Evolutionary conservation across 2,329 filamentous ascomycete genomes (phyloP).

Genomic region (Pseudocercospora fuligena): DNA sequence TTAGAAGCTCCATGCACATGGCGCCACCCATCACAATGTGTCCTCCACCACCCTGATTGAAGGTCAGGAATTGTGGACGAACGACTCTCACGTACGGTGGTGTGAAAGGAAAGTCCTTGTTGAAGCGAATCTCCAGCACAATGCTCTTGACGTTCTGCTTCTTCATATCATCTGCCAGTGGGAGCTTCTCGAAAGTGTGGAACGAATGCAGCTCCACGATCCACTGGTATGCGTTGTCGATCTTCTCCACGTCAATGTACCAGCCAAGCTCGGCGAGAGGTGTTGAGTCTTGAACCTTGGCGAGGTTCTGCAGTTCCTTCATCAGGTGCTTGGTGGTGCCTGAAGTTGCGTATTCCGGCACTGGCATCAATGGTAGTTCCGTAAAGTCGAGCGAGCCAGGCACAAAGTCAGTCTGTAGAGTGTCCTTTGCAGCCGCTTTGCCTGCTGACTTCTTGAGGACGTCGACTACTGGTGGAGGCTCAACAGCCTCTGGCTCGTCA

Average conservation of each 20-base stretch:
- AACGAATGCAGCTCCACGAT: slow-evolving; percentile 89
- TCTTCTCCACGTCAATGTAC: slow-evolving; percentile 72
- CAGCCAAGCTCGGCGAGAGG: slow-evolving; percentile 74
- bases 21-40: slow-evolving; percentile 85
- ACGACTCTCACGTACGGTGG: slow-evolving; percentile 87
- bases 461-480: neutral
- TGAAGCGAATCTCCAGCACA: slow-evolving; percentile 81
- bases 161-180: slow-evolving; percentile 77
- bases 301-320: slow-evolving; percentile 66
- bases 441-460: slow-evolving; percentile 5
- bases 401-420: slow-evolving; percentile 62
- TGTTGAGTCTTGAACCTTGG: slow-evolving; percentile 66
- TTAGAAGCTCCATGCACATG: slow-evolving; percentile 77
- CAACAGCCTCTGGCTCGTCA: slow-evolving; percentile 32
- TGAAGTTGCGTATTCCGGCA: slow-evolving; percentile 68
- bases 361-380: slow-evolving; percentile 66
- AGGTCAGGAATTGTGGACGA: slow-evolving; percentile 76
- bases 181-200: slow-evolving; percentile 54
- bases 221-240: slow-evolving; percentile 86
- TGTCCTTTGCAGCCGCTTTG: neutral
- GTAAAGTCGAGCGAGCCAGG: slow-evolving; percentile 68
- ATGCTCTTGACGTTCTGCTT: slow-evolving; percentile 65
- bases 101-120: slow-evolving; percentile 72
- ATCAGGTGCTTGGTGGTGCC: slow-evolving; percentile 66
- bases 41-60: slow-evolving; percentile 75